These are phyloP conservation scores for Calvatia gigantea DNA, from an alignment of 768 basidiomycete genomes.

Conservation along the genomic window DNA sequence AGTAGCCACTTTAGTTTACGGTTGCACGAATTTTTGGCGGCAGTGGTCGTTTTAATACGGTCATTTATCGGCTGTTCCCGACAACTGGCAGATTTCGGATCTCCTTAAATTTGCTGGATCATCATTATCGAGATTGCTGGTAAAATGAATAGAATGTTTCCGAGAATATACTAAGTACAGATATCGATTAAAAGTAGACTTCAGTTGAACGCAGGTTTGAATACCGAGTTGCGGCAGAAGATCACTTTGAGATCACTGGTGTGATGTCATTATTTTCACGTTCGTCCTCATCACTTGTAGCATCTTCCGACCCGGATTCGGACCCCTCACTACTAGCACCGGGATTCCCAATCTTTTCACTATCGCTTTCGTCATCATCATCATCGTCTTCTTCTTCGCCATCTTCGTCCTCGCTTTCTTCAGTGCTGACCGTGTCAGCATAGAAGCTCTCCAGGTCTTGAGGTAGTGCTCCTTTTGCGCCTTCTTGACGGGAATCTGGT, in stretches of 20 bases:
- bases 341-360: conserved; percentile 18
- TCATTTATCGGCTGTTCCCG: too few species aligned
- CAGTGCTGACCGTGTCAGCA: conserved; percentile 33
- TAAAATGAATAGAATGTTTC: conserved; percentile 8
- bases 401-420: conserved; percentile 23
- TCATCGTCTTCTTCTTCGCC: conserved; percentile 29
- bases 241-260: conserved; percentile 6
- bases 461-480: conserved; percentile 34
- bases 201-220: too few species aligned
- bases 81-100: too few species aligned
- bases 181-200: neutral
- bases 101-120: too few species aligned
- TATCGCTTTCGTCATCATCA: conserved; percentile 21
- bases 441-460: conserved; percentile 79
- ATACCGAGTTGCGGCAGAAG: neutral
- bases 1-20: too few species aligned
- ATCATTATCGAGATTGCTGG: conserved; percentile 1
- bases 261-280: conserved; percentile 5
- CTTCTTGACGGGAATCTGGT: conserved; percentile 32
- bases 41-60: too few species aligned
- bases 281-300: conserved; percentile 13
- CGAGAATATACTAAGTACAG: neutral
- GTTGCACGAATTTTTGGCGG: too few species aligned
- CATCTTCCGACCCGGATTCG: conserved; percentile 14
- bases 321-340: conserved; percentile 16